Base-by-base conservation (phyloP, 495 filamentous ascomycete species). In the Annulohypoxylon stygium region DNA sequence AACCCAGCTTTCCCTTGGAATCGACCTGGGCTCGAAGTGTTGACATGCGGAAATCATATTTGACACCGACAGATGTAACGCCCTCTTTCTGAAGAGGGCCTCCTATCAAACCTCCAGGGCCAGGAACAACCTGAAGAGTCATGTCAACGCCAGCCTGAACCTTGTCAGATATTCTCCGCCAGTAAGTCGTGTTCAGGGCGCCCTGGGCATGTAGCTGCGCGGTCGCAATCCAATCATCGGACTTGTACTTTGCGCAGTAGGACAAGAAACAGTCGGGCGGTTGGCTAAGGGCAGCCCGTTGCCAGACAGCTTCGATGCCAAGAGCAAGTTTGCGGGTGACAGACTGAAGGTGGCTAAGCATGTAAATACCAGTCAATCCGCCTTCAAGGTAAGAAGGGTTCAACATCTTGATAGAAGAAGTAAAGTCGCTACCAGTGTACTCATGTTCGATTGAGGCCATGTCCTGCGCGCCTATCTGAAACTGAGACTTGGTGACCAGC, bases 21-120 rank as follows among this genome's bases (percentile, higher is more conserved):
- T 99, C 96, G 60, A 99, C 87, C 83, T 98, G 97, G 20, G 95
- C 96, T 70, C 95, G 89, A 88, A 98, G 97, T 9, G 93, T 95
- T 41, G 93, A 95, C 78, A 93, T 91, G 66, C 93, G 88, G 90
- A 99, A 99, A 78, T 98, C 96, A 81, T 99, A 99, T 84, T 98
- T 99, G 74, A 93, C 94, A 77, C 96, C 97, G 75, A 98, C 86
- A 45, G 94, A 92, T 63, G 96, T 94, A 57, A 92, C 87, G 50
- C 97, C 97, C 75, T 98, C 95, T 77, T 93, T 93, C 75, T 88
- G 88, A 55, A 88, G 78, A 20, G 88, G 86, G 71, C 90, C 90
- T 78, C 92, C 92, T 90, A 96, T 90, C 73, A 90, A 79, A 34
- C 83, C 86, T 51, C 85, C 85, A 12, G 79, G 82, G 36, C 86